Percentiles rank a stretch among this genome's conserved stretches.
phyloP scores from a whole-genome alignment of 2,329 filamentous ascomycete species.

The Aspergillus sp. region DNA sequence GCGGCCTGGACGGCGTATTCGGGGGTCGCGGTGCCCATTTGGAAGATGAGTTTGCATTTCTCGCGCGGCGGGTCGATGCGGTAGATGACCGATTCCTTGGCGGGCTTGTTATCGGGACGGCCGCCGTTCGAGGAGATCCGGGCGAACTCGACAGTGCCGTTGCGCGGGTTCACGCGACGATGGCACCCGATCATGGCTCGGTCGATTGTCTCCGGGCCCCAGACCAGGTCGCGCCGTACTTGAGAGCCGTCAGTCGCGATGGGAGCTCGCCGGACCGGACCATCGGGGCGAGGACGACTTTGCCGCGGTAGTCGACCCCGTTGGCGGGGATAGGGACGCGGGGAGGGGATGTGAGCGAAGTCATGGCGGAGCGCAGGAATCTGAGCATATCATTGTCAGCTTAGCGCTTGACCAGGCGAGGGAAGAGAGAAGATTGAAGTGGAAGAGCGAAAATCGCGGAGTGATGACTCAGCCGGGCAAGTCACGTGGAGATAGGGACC shows the following conservation, averaged over 20 bases:
- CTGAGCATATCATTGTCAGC: conserved; percentile 32
- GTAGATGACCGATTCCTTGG: conserved; percentile 65
- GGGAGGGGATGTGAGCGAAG: conserved; percentile 39
- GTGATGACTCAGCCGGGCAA: too few relatives aligned
- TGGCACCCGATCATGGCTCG: conserved; percentile 80
- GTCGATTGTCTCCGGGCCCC: conserved; percentile 95
- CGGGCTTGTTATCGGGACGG: conserved; percentile 17
- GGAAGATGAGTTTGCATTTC: conserved; percentile 69
- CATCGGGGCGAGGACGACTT: conserved; percentile 94
- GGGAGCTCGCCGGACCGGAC: conserved; percentile 94
- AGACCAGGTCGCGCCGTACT: conserved; percentile 97
- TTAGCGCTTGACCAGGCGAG: too few relatives aligned
- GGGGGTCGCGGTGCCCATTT: conserved; percentile 81
- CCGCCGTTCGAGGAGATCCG: conserved; percentile 63
- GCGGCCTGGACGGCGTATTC: conserved; percentile 76
- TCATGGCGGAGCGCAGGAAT: conserved; percentile 47
- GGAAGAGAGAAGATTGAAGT: too few relatives aligned
- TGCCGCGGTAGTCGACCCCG: conserved; percentile 89
- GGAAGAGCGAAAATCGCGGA: too few relatives aligned
- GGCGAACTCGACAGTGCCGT: conserved; percentile 75
- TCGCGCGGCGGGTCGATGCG: conserved; percentile 72
- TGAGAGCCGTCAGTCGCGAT: conserved; percentile 75
- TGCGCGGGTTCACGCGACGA: conserved; percentile 64
- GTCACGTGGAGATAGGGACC: too few relatives aligned
- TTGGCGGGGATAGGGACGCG: conserved; percentile 74